Base-by-base conservation (phyloP, 129 eudicot genomes). In the Sambucus nigra region DNA sequence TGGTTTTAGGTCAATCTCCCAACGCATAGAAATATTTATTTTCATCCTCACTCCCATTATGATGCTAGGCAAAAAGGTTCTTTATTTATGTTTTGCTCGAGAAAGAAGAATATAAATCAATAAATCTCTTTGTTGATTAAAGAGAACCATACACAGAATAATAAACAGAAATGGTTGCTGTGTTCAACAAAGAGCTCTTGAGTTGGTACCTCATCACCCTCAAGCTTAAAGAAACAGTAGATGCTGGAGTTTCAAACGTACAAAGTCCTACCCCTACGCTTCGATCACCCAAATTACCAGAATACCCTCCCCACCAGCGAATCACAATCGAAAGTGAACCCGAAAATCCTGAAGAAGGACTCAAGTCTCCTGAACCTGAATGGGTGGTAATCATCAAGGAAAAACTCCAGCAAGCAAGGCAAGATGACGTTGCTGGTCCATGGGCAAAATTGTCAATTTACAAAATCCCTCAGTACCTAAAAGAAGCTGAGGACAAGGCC, bases 131-230 rank as follows among this genome's bases (percentile, higher is more conserved):
- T 42, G 0, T 38, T 12, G 1, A 10, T 33, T 62, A 2, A 7
- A 50, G 21, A 11, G 35, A 13, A 50, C 17, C 29, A 51, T 47
- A 8, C 56, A 28, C 12, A 39, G 18, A 33, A 3, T 32, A 35
- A 28, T 53, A 15, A 31, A 31, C 27, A 32, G 65, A 69, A 73
- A 88, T 88, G 97, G 97, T 84, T 33, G 95, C 81, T 46, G 95
- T 88, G 11, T 84, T 73, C 83, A 84, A 84, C 95, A 84, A 88
- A 55, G 92, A 84, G 39, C 81, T 88, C 5, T 77, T 88, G 57
- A 84, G 97, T 51, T 88, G 97, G 97, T 84, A 88, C 64, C 77
- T 88, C 53, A 81, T 88, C 17, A 76, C 97, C 46, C 85, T 84
- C 28, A 88, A 84, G 59, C 95, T 88, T 75, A 84, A 84, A 55